Evolutionary conservation across 2,329 filamentous ascomycete genomes (phyloP).

Genomic region (Periconia sp.): DNA sequence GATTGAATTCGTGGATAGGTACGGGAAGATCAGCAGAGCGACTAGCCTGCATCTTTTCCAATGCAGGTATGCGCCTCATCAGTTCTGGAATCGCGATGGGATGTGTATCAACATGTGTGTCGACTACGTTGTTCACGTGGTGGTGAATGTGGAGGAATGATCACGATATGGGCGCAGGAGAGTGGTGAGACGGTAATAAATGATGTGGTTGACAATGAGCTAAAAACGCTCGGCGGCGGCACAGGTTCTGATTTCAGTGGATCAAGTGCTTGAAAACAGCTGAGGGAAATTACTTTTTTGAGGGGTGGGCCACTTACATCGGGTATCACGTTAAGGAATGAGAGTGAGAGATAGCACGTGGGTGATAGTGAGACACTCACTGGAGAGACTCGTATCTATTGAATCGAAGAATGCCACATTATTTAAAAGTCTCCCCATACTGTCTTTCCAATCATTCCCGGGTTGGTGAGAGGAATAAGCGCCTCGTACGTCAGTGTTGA

Average conservation of each 20-base stretch:
- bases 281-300: not conserved
- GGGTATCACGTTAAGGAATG: too few relatives aligned
- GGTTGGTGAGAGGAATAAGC: too few relatives aligned
- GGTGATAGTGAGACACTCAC: too few relatives aligned
- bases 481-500: too few relatives aligned
- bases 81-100: constrained; percentile 44
- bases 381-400: too few relatives aligned
- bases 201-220: constrained; percentile 16
- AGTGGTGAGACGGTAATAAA: constrained; percentile 13
- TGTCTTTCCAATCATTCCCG: too few relatives aligned
- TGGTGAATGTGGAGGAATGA: constrained; percentile 47
- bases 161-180: constrained; percentile 33
- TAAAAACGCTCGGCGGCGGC: constrained; percentile 8
- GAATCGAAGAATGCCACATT: too few relatives aligned
- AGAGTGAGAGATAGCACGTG: too few relatives aligned
- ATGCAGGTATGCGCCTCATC: constrained; percentile 44
- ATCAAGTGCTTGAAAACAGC: not conserved
- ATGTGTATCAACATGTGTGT: constrained; percentile 42
- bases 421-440: too few relatives aligned
- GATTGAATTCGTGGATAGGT: constrained; percentile 46
- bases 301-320: too few relatives aligned
- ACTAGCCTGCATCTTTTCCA: constrained; percentile 50
- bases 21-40: constrained; percentile 50
- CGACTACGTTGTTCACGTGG: constrained; percentile 45
- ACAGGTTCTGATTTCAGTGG: not conserved